These are phyloP conservation scores for Coemansia nantahalensis DNA, from an alignment of 192 early-diverging fungal species.

Conservation along the genomic window DNA sequence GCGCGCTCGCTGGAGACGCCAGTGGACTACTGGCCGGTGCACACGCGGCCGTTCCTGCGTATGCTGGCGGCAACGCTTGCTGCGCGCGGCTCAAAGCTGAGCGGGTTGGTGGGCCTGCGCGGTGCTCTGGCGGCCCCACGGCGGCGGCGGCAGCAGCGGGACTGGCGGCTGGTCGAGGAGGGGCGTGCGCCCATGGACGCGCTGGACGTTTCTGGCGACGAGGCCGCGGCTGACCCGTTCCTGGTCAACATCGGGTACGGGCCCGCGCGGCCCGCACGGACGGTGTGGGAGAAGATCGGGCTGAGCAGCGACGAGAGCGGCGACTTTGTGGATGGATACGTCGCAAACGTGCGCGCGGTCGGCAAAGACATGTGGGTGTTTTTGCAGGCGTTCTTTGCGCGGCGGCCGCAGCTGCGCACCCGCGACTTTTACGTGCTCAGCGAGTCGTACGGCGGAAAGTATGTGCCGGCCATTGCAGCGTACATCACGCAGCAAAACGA, in stretches of 20 bases:
- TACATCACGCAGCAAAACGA: slow-evolving; percentile 62
- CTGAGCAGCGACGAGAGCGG: slow-evolving; percentile 26
- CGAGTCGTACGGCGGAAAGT: slow-evolving; percentile 69
- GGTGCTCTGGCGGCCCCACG: not conserved
- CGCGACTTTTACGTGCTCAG: slow-evolving; percentile 67
- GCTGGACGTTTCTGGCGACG: not conserved
- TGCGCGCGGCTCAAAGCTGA: slow-evolving; percentile 11
- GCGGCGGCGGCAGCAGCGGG: too few relatives aligned
- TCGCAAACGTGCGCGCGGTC: slow-evolving; percentile 66
- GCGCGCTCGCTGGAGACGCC: slow-evolving; percentile 22
- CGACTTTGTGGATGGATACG: slow-evolving; percentile 65
- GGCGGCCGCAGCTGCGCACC: slow-evolving; percentile 60
- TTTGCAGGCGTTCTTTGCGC: slow-evolving; percentile 66
- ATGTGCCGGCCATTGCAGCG: slow-evolving; percentile 65
- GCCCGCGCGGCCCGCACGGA: not conserved
- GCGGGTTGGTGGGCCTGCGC: not conserved
- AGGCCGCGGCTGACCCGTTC: slow-evolving; percentile 17
- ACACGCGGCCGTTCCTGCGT: slow-evolving; percentile 22
- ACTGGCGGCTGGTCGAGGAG: too few relatives aligned
- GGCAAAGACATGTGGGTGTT: slow-evolving; percentile 67
- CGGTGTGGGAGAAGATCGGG: slow-evolving; percentile 41
- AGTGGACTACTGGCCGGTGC: slow-evolving; percentile 14
- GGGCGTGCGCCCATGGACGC: not conserved
- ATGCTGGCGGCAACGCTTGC: slow-evolving; percentile 12
- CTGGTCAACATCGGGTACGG: slow-evolving; percentile 42